Base-by-base conservation (phyloP, 257 asterid genomes). In the Perilla frutescens region DNA sequence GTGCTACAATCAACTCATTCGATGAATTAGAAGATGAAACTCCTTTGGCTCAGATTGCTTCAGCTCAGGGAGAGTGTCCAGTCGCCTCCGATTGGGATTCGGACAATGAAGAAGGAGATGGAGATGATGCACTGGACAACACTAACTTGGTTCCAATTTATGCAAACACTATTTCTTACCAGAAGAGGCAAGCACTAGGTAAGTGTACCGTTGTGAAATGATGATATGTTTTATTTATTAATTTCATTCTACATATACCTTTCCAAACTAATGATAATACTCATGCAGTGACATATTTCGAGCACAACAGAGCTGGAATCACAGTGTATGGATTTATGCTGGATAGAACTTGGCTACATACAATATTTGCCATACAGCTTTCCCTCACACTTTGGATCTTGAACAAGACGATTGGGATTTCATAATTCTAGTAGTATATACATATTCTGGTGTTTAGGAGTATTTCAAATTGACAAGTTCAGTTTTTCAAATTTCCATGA, bases 101-200 rank as follows among this genome's bases (percentile, higher is more conserved):
- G 0, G 97, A 92, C 45, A 80, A 64, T 20, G 98, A 93, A 64
- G 98, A 89, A 84, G 98, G 90, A 13, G 96, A 93, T 45, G 98
- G 89, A 40, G 96, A 91, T 7, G 96, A 88, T 79, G 96, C 9
- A 10, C 70, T 89, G 58, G 98, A 93, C 74, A 89, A 93, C 57
- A 89, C 96, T 1, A 81, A 85, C 58, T 45, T 88, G 59, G 85
- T 88, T 8, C 95, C 96, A 0, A 71, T 84, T 61, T 84, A 44
- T 45, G 78, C 80, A 0, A 83, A 84, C 32, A 82, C 96, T 2
- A 31, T 91, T 41, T 88, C 96, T 36, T 93, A 89, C 79, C 98
- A 93, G 79, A 89, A 85, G 81, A 85, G 98, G 73, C 98, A 93
- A 84, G 98, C 98, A 7, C 81, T 93, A 48, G 96, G 98, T 91